Evolutionary conservation across 441 rosid genomes (phyloP).

Genomic region (Pelargonium australe): DNA sequence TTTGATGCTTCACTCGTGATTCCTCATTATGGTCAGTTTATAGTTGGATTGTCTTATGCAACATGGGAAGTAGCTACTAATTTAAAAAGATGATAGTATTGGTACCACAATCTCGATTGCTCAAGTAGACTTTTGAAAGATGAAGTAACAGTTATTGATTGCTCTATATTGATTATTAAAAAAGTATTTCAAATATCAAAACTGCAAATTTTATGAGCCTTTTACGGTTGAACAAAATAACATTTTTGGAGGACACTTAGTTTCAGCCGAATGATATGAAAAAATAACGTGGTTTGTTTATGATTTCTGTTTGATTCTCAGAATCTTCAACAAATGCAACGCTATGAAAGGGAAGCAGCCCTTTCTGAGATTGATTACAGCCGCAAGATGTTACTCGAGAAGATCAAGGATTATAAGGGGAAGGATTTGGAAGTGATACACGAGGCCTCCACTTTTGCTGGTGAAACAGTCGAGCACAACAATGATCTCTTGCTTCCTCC

Average conservation of each 20-base stretch:
- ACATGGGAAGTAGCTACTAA: no score
- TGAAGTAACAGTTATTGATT: not conserved
- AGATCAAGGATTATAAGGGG: constrained; percentile 76
- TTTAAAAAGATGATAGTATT: no score
- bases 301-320: constrained; percentile 25
- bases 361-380: constrained; percentile 69
- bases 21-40: no score
- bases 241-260: not conserved
- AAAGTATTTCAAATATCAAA: not conserved
- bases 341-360: constrained; percentile 74
- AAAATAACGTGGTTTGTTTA: not conserved
- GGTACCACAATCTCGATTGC: no score
- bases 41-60: no score
- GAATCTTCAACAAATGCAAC: constrained; percentile 69
- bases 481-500: constrained; percentile 84
- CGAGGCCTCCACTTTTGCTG: constrained; percentile 70
- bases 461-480: constrained; percentile 66
- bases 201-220: not conserved
- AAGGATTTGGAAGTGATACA: constrained; percentile 56
- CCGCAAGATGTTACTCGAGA: constrained; percentile 61
- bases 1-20: no score
- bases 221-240: not conserved
- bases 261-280: not conserved
- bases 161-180: not conserved
- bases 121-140: no score